phyloP scores from a whole-genome alignment of 805 yeast genomes.

The Yarrowia osloensis region DNA sequence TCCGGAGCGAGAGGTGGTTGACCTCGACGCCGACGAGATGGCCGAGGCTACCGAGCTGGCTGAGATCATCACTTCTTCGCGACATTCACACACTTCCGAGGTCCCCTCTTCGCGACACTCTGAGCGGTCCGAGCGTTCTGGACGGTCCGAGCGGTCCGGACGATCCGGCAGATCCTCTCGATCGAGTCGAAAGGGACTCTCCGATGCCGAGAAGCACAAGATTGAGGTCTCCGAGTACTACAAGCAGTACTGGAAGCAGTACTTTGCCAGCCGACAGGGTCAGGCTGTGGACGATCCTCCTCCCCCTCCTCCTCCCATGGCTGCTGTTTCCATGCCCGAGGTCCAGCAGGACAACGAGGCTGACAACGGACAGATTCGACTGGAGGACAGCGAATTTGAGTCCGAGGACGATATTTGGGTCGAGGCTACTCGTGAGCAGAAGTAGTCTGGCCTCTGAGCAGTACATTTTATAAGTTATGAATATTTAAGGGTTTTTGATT shows the following conservation, averaged over 20 bases:
- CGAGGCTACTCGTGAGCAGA: conserved; percentile 1
- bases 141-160: not conserved
- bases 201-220: conserved; percentile 24
- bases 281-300: not conserved
- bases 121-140: not conserved
- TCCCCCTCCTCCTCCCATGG: conserved; percentile 17
- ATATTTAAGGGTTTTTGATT: not conserved
- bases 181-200: not conserved
- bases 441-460: not conserved
- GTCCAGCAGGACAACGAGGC: not conserved
- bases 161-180: not conserved
- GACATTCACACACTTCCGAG: not conserved
- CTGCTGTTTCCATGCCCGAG: conserved; percentile 13
- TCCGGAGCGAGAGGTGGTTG: not conserved
- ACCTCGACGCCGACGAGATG: not conserved
- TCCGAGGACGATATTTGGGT: conserved; percentile 29
- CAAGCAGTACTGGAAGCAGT: conserved; percentile 30
- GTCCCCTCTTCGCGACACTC: not conserved
- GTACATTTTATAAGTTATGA: conserved; percentile 4
- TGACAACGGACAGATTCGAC: conserved; percentile 3
- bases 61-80: not conserved
- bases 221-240: conserved; percentile 24
- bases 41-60: not conserved
- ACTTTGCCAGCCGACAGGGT: conserved; percentile 6
- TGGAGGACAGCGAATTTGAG: conserved; percentile 22